Evolutionary conservation across 129 eudicot species (phyloP).

Genomic region (Artemisia tridentata): DNA sequence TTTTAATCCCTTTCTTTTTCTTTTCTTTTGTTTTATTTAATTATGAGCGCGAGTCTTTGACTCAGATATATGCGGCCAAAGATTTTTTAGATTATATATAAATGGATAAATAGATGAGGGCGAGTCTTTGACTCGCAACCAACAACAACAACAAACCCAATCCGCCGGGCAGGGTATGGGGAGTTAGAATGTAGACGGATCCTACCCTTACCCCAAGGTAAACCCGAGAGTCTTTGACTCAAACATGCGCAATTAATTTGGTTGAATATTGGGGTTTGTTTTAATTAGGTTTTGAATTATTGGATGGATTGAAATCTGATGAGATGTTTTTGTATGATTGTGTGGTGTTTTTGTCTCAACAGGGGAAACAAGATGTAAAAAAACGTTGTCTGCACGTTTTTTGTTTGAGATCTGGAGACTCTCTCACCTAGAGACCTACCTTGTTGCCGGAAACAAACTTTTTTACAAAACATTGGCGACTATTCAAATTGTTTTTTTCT

Average conservation of each 20-base stretch:
- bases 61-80: not conserved
- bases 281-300: slow-evolving; percentile 12
- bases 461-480: slow-evolving; percentile 4
- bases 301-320: slow-evolving; percentile 57
- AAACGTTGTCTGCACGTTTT: slow-evolving; percentile 34
- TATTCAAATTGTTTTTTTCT: not conserved
- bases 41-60: too few relatives aligned
- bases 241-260: not conserved
- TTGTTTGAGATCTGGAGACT: slow-evolving; percentile 35
- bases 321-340: slow-evolving; percentile 41
- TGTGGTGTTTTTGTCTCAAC: slow-evolving; percentile 60
- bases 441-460: slow-evolving; percentile 11
- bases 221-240: too few relatives aligned
- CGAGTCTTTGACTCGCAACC: too few relatives aligned
- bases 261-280: slow-evolving; percentile 16
- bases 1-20: not conserved
- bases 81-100: too few relatives aligned
- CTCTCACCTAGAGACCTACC: slow-evolving; percentile 38
- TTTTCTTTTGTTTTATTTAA: not conserved
- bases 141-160: too few relatives aligned
- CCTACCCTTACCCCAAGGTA: too few relatives aligned
- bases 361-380: slow-evolving; percentile 66
- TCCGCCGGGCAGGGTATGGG: too few relatives aligned
- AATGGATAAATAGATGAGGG: too few relatives aligned
- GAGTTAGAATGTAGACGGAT: too few relatives aligned